Base-by-base conservation (phyloP, 225 moss, liverwort and hornwort species). In the Pseudisothecium myosuroides region DNA sequence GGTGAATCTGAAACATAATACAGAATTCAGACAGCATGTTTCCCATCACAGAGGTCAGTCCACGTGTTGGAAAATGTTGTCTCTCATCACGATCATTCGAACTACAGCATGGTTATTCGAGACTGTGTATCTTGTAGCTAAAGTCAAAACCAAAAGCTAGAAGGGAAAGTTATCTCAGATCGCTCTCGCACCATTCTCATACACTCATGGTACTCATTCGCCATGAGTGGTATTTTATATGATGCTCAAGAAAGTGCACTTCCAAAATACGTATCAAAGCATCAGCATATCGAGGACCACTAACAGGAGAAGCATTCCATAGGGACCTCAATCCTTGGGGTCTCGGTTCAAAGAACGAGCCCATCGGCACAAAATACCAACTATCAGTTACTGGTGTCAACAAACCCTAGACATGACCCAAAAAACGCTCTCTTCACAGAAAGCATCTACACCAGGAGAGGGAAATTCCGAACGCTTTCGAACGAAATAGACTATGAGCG, bases 1-100 rank as follows among this genome's bases (percentile, higher is more conserved):
- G n/a, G n/a, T n/a, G n/a, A n/a, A n/a, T n/a, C 11, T 6, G 17
- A 12, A 47, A 26, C 11, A 37, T 18, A 55, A 88, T 66, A 88
- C 86, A 88, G 90, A 50, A 83, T 73, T 72, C 87, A 91, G 39
- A 78, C 78, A 78, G 83, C 88, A 88, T 88, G 45, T 88, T 88
- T 83, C 79, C 79, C 90, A 92, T 90, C 92, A 90, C 78, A 11
- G 43, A 83, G 47, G 12, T 92, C 88, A 90, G 86, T n/a, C n/a
- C n/a, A n/a, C n/a, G n/a, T 88, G 83, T 88, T 86, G 90, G 85
- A 92, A 88, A 88, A 92, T 86, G 77, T 86, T 78, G 64, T 77
- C 65, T 86, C 28, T 90, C 86, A 88, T 86, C 83, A 88, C n/a
- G n/a, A n/a, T 8, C 0, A 83, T 83, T 64, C 83, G 52, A 87